These are phyloP conservation scores for Solanum hybrid DNA, from an alignment of 305 asterid species.

Conservation along the genomic window DNA sequence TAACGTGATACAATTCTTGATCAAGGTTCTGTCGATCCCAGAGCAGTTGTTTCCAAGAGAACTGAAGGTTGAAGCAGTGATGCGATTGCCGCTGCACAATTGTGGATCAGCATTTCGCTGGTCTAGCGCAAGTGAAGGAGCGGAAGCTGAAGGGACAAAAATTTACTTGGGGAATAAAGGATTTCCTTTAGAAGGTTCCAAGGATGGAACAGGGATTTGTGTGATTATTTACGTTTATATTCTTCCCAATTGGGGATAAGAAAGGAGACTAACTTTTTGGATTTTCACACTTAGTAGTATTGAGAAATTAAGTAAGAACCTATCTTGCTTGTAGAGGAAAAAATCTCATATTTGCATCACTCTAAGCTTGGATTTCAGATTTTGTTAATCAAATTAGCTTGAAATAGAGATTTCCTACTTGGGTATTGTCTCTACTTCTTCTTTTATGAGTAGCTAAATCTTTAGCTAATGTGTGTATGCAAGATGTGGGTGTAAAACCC, in stretches of 20 bases:
- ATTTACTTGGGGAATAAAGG: neutral
- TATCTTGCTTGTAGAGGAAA: neutral
- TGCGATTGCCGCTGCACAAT: neutral
- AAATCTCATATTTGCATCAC: neutral
- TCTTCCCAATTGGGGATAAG: neutral
- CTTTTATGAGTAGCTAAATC: neutral
- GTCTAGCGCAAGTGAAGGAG: neutral
- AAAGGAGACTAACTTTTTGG: neutral
- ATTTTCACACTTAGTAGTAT: neutral
- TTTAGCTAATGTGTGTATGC: neutral
- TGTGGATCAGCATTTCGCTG: neutral
- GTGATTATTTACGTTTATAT: neutral
- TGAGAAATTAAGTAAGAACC: neutral
- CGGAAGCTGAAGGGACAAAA: neutral
- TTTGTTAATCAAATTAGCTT: neutral
- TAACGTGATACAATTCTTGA: neutral
- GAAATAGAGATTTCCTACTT: neutral
- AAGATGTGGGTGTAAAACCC: neutral
- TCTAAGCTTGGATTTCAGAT: neutral
- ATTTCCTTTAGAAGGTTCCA: neutral
- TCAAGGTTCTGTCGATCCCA: neutral
- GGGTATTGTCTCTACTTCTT: neutral
- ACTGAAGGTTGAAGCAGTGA: neutral
- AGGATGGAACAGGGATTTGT: neutral
- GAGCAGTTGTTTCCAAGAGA: neutral